These are phyloP conservation scores for Coemansia sp. DNA, from an alignment of 192 early-diverging fungal species.

Conservation along the genomic window DNA sequence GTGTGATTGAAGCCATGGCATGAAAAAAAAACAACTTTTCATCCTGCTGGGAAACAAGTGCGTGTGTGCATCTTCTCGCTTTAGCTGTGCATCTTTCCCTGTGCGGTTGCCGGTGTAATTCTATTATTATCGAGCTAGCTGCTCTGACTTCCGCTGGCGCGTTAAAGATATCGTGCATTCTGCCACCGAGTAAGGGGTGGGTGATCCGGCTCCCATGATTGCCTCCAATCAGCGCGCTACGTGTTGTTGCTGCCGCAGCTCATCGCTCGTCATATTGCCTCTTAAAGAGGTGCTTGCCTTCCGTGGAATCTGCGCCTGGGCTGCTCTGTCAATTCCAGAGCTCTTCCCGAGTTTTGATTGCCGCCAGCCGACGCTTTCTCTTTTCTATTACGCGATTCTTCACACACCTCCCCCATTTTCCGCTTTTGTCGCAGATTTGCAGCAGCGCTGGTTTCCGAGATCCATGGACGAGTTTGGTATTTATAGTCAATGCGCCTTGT, in stretches of 20 bases:
- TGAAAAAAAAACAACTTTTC: slow-evolving; percentile 3
- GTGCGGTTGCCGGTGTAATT: background rate
- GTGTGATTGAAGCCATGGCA: background rate
- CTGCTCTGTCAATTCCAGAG: background rate
- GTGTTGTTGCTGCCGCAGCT: background rate
- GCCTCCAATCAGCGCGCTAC: background rate
- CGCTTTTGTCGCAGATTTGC: background rate
- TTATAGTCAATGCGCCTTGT: slow-evolving; percentile 1
- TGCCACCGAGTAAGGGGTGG: background rate
- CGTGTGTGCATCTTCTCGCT: background rate
- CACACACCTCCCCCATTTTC: background rate
- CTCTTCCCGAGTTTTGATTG: slow-evolving; percentile 1
- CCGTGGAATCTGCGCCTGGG: background rate
- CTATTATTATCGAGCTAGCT: no score
- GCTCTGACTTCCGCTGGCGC: background rate
- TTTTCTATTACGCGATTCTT: background rate
- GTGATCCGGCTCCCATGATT: background rate
- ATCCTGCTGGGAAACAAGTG: background rate
- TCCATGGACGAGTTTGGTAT: background rate
- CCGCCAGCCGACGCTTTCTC: slow-evolving; percentile 1
- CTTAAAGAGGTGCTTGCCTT: background rate
- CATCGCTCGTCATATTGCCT: background rate
- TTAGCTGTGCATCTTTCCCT: background rate
- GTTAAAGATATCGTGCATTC: background rate
- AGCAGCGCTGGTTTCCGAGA: background rate